A percentile compares a stretch with the other conserved stretches of the same genome.
phyloP scores from a whole-genome alignment of 176 grass and related monocot genomes.

The Oryza officinalis region DNA sequence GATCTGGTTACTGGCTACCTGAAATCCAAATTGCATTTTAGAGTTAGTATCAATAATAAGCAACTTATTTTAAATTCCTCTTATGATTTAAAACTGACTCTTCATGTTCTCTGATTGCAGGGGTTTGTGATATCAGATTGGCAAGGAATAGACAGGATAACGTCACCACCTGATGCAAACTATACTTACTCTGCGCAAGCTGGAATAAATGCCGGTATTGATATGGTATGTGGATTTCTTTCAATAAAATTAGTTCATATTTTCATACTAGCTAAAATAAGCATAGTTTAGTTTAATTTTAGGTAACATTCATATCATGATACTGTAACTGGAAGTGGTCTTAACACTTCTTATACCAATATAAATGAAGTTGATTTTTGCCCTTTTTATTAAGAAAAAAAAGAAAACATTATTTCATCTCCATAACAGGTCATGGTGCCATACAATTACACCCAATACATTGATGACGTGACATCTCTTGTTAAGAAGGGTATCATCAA shows the following conservation, averaged over 20 bases:
- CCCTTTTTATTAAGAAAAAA: not conserved
- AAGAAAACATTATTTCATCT: not conserved
- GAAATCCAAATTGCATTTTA: conserved; percentile 79
- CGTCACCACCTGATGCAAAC: conserved; percentile 62
- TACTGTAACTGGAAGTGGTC: not conserved
- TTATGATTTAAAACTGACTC: conserved; percentile 25
- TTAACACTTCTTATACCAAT: not conserved
- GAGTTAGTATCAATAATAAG: conserved; percentile 51
- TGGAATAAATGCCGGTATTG: conserved; percentile 90
- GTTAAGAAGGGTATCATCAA: conserved; percentile 67
- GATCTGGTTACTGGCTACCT: conserved; percentile 82
- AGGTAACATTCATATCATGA: not conserved
- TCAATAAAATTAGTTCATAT: conserved; percentile 9
- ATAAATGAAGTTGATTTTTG: conserved; percentile 1
- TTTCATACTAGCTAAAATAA: conserved; percentile 24
- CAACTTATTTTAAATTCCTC: conserved; percentile 36
- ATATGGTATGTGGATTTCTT: conserved; percentile 66
- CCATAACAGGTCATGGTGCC: conserved; percentile 79
- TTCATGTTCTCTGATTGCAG: conserved; percentile 43
- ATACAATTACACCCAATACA: conserved; percentile 74
- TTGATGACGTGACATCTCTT: conserved; percentile 70
- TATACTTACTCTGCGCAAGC: conserved; percentile 97
- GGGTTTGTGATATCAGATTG: conserved; percentile 99
- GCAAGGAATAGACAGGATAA: conserved; percentile 89
- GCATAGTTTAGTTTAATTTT: conserved; percentile 10